phyloP scores from a whole-genome alignment of 768 basidiomycete genomes.

The Leucocoprinus sp. region DNA sequence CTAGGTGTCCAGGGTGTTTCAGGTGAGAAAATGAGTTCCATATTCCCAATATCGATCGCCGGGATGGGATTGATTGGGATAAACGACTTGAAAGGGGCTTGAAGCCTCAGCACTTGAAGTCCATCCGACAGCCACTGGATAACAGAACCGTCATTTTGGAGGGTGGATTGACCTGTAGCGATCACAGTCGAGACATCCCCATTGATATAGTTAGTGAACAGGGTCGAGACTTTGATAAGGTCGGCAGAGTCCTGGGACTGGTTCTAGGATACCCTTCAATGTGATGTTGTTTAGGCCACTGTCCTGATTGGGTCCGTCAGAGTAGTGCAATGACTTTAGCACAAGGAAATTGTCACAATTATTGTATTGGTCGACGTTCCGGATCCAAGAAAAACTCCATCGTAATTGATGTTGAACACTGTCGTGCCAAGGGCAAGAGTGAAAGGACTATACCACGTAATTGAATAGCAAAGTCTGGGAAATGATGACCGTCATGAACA shows the following conservation, averaged over 20 bases:
- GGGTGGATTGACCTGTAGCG: conserved; percentile 51
- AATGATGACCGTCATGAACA: neutral
- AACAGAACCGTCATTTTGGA: conserved; percentile 43
- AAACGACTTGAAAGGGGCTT: conserved; percentile 50
- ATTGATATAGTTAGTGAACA: conserved; percentile 71
- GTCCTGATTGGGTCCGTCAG: conserved; percentile 22
- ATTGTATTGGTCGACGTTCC: conserved; percentile 44
- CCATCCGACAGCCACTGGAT: conserved; percentile 66
- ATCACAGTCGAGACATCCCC: conserved; percentile 48
- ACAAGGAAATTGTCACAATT: conserved; percentile 31
- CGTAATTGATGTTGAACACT: conserved; percentile 52
- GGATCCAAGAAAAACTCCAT: conserved; percentile 45
- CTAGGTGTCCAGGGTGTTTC: conserved; percentile 48
- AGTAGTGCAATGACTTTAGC: neutral
- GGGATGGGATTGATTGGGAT: conserved; percentile 54
- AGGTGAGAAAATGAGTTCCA: conserved; percentile 49
- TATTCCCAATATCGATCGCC: conserved; percentile 51
- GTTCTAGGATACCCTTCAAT: conserved; percentile 47
- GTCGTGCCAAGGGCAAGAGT: conserved; percentile 61
- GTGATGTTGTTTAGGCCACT: conserved; percentile 52
- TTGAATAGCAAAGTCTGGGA: neutral
- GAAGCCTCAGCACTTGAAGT: conserved; percentile 45
- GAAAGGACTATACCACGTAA: conserved; percentile 42
- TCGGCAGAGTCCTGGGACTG: conserved; percentile 37
- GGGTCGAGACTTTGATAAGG: conserved; percentile 43